Evolutionary conservation across 202 grass and related monocot genomes (phyloP).

Genomic region (Saccharum hybrid): DNA sequence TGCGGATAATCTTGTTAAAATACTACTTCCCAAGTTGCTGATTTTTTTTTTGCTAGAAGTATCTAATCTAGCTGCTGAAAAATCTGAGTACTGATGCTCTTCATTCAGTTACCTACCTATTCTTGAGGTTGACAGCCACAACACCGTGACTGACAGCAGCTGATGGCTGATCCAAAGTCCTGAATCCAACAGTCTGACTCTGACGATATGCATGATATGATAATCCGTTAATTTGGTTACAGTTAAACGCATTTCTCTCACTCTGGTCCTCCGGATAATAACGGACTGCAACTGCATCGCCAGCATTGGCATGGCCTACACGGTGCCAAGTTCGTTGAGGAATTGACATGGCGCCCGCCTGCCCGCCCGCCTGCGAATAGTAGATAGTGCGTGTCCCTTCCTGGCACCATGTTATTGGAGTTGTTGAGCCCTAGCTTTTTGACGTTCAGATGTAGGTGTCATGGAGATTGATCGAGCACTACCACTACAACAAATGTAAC

Average conservation of each 20-base stretch:
- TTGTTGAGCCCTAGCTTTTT: constrained; percentile 46
- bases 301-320: neutral
- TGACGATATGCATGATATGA: neutral
- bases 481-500: constrained; percentile 2
- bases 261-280: neutral
- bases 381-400: constrained; percentile 21
- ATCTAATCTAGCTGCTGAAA: neutral
- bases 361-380: neutral
- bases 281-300: constrained; percentile 13
- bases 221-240: constrained; percentile 14
- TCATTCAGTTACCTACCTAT: neutral
- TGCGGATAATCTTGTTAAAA: constrained; percentile 37
- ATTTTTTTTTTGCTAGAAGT: neutral
- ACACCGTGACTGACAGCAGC: neutral
- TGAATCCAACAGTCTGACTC: neutral
- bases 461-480: constrained; percentile 28
- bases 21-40: neutral
- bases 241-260: neutral
- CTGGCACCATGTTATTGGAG: constrained; percentile 24
- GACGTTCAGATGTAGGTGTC: constrained; percentile 41
- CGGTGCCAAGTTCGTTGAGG: constrained; percentile 29
- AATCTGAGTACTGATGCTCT: neutral
- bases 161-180: neutral
- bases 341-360: constrained; percentile 46
- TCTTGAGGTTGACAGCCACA: constrained; percentile 30